Conservation (phyloP, 305 asterid genomes). For the Ilex paraguariensis region DNA sequence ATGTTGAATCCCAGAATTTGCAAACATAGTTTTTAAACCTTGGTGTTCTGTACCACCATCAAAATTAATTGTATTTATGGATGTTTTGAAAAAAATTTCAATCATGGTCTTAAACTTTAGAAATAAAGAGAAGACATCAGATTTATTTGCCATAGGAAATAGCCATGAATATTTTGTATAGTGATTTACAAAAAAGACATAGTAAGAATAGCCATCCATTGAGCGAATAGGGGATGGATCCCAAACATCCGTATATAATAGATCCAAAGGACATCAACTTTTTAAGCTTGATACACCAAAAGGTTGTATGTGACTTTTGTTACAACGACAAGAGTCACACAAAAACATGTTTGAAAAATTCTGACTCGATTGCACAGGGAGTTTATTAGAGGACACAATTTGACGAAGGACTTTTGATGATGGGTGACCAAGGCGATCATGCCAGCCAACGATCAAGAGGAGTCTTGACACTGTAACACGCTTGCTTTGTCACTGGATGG, state of each 20-base stretch:
- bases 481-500: background rate
- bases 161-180: too few species aligned
- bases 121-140: background rate
- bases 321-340: background rate
- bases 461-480: background rate
- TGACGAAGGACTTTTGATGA: background rate
- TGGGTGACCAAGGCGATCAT: conserved; percentile 1
- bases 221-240: background rate
- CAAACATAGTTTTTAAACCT: too few species aligned
- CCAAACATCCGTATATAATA: background rate
- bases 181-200: too few species aligned
- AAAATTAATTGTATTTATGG: too few species aligned
- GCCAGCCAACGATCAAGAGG: background rate
- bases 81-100: too few species aligned
- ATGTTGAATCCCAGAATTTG: background rate
- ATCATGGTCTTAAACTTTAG: background rate
- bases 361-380: background rate
- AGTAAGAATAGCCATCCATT: too few species aligned
- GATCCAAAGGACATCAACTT: background rate
- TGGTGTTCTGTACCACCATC: too few species aligned
- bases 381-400: background rate
- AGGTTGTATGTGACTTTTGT: background rate
- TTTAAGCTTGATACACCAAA: background rate
- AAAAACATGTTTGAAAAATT: background rate
- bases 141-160: background rate